Evolutionary conservation across 2,329 filamentous ascomycete species (phyloP).

Genomic region (Cryphonectria carpinicola): DNA sequence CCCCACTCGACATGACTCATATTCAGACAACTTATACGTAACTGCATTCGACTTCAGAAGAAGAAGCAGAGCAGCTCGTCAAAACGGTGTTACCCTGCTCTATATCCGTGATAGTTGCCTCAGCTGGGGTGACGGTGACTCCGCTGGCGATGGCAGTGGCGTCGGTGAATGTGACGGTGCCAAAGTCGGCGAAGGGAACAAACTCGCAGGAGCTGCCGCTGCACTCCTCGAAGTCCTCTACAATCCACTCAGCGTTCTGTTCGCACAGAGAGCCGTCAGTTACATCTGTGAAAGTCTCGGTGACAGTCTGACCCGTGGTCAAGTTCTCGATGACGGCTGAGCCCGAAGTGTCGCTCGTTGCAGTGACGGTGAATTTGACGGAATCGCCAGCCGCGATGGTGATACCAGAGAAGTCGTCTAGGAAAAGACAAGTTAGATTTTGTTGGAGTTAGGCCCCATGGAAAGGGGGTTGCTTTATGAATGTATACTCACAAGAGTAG

Average conservation of each 20-base stretch:
- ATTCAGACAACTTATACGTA: slow-evolving; percentile 40
- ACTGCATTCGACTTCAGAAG: slow-evolving; percentile 31
- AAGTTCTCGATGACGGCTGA: slow-evolving; percentile 52
- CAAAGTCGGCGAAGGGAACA: slow-evolving; percentile 53
- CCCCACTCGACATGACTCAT: not conserved
- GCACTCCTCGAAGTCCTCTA: slow-evolving; percentile 54
- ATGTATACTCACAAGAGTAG: slow-evolving; percentile 42
- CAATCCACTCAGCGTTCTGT: slow-evolving; percentile 66
- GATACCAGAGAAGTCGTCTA: slow-evolving; percentile 31
- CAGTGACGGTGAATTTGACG: slow-evolving; percentile 39
- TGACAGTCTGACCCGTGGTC: slow-evolving; percentile 52
- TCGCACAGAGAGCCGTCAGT: slow-evolving; percentile 48
- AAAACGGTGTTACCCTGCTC: slow-evolving; percentile 67
- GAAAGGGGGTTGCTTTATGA: not conserved
- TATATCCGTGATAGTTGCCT: slow-evolving; percentile 68
- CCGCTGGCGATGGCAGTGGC: slow-evolving; percentile 36
- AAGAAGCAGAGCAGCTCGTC: slow-evolving; percentile 32
- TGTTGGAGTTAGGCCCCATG: not conserved
- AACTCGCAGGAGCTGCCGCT: slow-evolving; percentile 38
- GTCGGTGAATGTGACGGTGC: slow-evolving; percentile 48
- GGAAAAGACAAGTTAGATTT: not conserved
- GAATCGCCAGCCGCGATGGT: slow-evolving; percentile 31
- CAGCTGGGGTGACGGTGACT: slow-evolving; percentile 39
- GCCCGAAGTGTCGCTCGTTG: slow-evolving; percentile 47
- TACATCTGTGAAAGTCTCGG: slow-evolving; percentile 53